Evolutionary conservation across 1,284 basidiomycete genomes (phyloP), one percentile per base, ranked within the genome.

Genomic region (Ganoderma lingzhi): DNA sequence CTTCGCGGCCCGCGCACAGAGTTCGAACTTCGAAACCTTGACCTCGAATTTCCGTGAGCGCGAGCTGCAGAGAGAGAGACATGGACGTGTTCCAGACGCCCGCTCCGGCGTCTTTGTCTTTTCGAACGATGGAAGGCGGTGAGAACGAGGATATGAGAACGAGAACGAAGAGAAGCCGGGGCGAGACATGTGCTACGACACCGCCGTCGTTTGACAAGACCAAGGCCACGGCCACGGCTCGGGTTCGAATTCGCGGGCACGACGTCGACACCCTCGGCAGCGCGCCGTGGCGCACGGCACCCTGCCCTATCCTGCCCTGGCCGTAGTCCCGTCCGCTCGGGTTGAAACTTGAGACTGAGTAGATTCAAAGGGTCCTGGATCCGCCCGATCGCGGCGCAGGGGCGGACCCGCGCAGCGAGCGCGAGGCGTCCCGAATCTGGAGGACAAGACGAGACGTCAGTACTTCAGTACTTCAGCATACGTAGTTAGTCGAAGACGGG

Each of bases 131-230:
- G 60, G 68, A 70, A 63, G 66, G 37, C 45, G 55, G 30, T 56
- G 63, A 59, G 65, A 48, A 8, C 44, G 69, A 60, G 55, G 58
- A 64, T 23, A 23, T 23, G 23, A 23, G 23, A 23, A 23, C 23
- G 63, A 59, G 65, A 48, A 8, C 44, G 69, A 60, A 60, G 58
- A 64, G 63, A 56, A 68, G 64, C 66, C 65, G 66, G 62, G 68
- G 64, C 23, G 64, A 48, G 60, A 68, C 66, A 68, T 68, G 70
- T 68, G 70, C 66, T 68, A 62, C 70, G 62, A 65, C 53, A 63
- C 58, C 67, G 67, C 55, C 60, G 64, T 64, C 23, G 23, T 23
- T 23, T 63, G 45, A 66, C 64, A 63, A 60, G 45, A 66, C 64
- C 59, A 60, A 39, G 70, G 23, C 23, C 23, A 23, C 23, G 23